Evolutionary conservation across 768 basidiomycete genomes (phyloP).

Genomic region (Rhizopogon vinicolor): DNA sequence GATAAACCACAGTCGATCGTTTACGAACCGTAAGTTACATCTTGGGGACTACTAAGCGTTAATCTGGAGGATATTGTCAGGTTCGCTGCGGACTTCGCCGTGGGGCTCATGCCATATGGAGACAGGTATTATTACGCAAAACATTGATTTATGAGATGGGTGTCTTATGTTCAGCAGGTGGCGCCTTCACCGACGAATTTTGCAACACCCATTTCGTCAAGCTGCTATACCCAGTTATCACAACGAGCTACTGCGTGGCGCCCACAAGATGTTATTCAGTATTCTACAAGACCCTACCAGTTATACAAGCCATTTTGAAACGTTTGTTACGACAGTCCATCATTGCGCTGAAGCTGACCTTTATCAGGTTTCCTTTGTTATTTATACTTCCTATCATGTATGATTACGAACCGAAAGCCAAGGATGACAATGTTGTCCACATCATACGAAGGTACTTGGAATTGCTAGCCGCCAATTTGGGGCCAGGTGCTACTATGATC

Average conservation of each 20-base stretch:
- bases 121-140: conserved; percentile 6
- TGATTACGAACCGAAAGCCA: conserved; percentile 15
- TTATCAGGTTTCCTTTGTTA: conserved; percentile 21
- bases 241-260: conserved; percentile 29
- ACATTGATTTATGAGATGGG: no score
- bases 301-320: conserved; percentile 19
- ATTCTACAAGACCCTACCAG: conserved; percentile 23
- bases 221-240: conserved; percentile 23
- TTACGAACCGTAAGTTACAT: conserved; percentile 17
- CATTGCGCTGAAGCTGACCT: neutral
- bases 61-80: conserved; percentile 4
- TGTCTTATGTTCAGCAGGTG: conserved; percentile 14
- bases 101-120: conserved; percentile 32
- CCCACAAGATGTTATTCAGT: conserved; percentile 26
- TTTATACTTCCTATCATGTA: conserved; percentile 24
- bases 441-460: conserved; percentile 14
- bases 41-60: neutral
- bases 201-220: conserved; percentile 30
- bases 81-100: conserved; percentile 31
- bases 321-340: conserved; percentile 13
- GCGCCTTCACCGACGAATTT: conserved; percentile 29
- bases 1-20: conserved; percentile 24
- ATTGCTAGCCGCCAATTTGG: conserved; percentile 10
- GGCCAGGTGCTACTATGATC: conserved; percentile 17
- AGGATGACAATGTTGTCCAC: conserved; percentile 17